Percentiles rank a stretch among this genome's conserved stretches.
phyloP scores from a whole-genome alignment of 2,329 filamentous ascomycete species.

The Nothopassalora personata region DNA sequence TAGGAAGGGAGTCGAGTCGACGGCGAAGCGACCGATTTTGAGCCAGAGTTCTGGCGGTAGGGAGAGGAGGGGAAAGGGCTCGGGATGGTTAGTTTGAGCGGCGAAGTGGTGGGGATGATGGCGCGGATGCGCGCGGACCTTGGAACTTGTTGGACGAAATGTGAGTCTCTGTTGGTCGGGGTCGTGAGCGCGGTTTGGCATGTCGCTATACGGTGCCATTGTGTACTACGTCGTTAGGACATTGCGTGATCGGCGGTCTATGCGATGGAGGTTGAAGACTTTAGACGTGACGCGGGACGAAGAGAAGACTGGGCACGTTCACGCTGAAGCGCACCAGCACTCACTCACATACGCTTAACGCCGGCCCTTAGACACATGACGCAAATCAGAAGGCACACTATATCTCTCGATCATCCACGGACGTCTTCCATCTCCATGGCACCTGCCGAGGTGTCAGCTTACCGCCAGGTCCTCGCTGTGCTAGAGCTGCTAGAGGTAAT shows the following conservation, averaged over 20 bases:
- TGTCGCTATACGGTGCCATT: no score
- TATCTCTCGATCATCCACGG: not conserved
- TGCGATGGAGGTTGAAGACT: no score
- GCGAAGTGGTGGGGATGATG: not conserved
- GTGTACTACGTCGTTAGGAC: no score
- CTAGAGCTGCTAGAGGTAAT: not conserved
- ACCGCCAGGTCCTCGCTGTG: not conserved
- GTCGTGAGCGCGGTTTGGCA: no score
- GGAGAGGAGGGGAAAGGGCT: conserved; percentile 1
- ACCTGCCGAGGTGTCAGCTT: not conserved
- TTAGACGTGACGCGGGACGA: no score
- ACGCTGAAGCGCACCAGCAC: not conserved
- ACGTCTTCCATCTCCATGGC: not conserved
- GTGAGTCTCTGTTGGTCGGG: no score
- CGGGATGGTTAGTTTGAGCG: not conserved
- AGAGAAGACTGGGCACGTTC: no score
- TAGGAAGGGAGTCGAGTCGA: not conserved
- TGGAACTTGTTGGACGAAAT: not conserved
- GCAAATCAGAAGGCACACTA: not conserved
- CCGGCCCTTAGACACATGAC: no score
- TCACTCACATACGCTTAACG: no score
- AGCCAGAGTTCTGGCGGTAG: conserved; percentile 6
- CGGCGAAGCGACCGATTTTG: not conserved
- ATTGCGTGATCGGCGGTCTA: no score
- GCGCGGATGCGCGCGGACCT: not conserved